Evolutionary conservation across 371 early-diverging fungal genomes (phyloP), one percentile per base, ranked within the genome.

Genomic region (Dichotomocladium elegans): DNA sequence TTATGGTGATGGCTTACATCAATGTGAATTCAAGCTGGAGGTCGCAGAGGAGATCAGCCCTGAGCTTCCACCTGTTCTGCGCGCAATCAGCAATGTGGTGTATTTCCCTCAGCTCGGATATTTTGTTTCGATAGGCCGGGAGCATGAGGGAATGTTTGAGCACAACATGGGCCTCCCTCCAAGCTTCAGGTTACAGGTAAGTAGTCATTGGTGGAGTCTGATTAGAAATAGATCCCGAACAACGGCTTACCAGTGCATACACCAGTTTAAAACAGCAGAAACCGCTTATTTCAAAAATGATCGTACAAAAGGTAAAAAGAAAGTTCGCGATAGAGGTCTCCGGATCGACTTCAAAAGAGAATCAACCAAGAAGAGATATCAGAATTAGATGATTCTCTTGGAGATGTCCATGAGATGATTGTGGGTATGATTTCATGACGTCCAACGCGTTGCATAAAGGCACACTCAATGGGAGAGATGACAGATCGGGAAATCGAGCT

Each of bases 71-170:
- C 43, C 61, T 8, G 63, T 70, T 14, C 64, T 82, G 45, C 70
- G 78, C 1, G 58, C 66, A 4, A 55, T 70, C 0, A 55, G 90
- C 44, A 88, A 88, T 47, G 90, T 91, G 5, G 81, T 92, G 6
- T 92, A 92, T 58, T 91, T 90, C 61, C 92, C 92, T 3, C 86
- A 88, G 67, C 74, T 92, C 3, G 92, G 92, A 1, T 92, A 85
- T 51, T 61, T 92, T 9, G 70, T 90, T 15, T 82, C 90, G 1
- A 60, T 88, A 3, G 88, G 90, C 58, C 77, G 72, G 50, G 30
- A 34, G 64, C 14, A 37, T 37, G 37, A 37, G 2, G 61, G 33
- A 67, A 66, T 64, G 68, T 66, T 62, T 21, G 19, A 34, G 43
- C 12, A 43, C 41, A 29, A 30, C 21, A 6, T 48, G 27, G 14